Evolutionary conservation across 371 early-diverging fungal species (phyloP).

Genomic region (Coemansia sp.): DNA sequence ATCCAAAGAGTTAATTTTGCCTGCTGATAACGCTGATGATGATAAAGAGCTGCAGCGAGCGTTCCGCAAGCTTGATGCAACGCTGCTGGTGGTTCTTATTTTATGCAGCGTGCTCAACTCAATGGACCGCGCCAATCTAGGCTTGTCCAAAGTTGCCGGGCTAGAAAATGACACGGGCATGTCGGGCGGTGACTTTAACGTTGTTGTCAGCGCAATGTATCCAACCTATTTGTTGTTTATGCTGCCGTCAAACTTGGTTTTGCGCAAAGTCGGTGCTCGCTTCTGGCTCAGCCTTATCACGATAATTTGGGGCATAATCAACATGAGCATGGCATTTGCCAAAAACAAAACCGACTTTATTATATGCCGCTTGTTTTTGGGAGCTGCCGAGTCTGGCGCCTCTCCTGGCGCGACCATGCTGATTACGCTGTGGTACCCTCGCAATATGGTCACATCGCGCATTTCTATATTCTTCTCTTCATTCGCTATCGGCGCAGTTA

Average conservation of each 20-base stretch:
- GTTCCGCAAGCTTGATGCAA: constrained; percentile 43
- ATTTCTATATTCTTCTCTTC: constrained; percentile 51
- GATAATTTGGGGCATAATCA: constrained; percentile 57
- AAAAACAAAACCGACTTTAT: constrained; percentile 54
- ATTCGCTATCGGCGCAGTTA: constrained; percentile 49
- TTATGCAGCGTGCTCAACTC: constrained; percentile 47
- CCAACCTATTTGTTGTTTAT: constrained; percentile 32
- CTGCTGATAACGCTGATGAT: not conserved
- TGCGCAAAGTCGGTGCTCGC: constrained; percentile 58
- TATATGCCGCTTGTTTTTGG: constrained; percentile 57
- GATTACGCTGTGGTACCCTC: constrained; percentile 50
- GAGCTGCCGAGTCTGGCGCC: constrained; percentile 63
- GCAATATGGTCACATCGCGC: constrained; percentile 47
- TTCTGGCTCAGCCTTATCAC: constrained; percentile 58
- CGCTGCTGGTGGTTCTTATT: constrained; percentile 34
- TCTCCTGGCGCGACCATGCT: constrained; percentile 54
- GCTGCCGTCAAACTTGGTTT: constrained; percentile 61
- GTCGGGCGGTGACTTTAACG: constrained; percentile 31
- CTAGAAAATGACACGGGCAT: constrained; percentile 20
- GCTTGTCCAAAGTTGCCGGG: constrained; percentile 25
- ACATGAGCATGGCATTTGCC: constrained; percentile 61
- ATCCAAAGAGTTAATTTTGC: not conserved
- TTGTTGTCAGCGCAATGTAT: constrained; percentile 31
- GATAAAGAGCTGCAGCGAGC: not conserved
- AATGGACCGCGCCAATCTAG: constrained; percentile 51